Evolutionary conservation across 306 rosid species (phyloP), one percentile per base, ranked within the genome.

Genomic region (Quercus robur): DNA sequence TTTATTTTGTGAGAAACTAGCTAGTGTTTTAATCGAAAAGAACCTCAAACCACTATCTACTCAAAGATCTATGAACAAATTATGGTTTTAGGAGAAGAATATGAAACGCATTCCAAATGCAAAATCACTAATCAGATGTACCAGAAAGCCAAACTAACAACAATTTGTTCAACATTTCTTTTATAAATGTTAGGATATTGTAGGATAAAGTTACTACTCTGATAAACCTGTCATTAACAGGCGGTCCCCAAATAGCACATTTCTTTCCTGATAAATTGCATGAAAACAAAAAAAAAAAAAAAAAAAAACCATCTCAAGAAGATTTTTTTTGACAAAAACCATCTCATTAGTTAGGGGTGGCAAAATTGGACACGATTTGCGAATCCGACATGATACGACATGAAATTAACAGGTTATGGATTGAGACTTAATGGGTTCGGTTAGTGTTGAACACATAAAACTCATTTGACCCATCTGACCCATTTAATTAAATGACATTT

Each of bases 381-480:
- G 0, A 35, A 35, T 0, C 2, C 0, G 2, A 35, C 8, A 35
- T 0, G 0, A 1, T 35, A 35, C 2, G 8, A 35, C 41, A 35
- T 35, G 41, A 35, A 35, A 35, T 35, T 35, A 35, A 0, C 0
- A 35, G 0, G 8, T 5, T 35, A 35, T 35, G 41, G 2, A 0
- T 35, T 35, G 41, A 35, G 41, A 5, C 8, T 35, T 35, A 35
- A 35, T 0, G 8, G 0, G 0, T 35, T 5, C 0, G 0, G 7
- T 35, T 35, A 35, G 2, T 35, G 41, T 35, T 35, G 8, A 33
- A 35, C 8, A 35, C 41, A 0, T 35, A 35, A 35, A 35, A 35
- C 41, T 0, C 2, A 35, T 5, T 35, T 35, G 8, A 33, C 6
- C 6, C 35, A 33, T 33, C 0, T 33, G 0, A 33, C 2, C 0